Evolutionary conservation across 23 red algal genomes (phyloP), one percentile per base, ranked within the genome.

Genomic region (Cyanidioschyzon merolae): DNA sequence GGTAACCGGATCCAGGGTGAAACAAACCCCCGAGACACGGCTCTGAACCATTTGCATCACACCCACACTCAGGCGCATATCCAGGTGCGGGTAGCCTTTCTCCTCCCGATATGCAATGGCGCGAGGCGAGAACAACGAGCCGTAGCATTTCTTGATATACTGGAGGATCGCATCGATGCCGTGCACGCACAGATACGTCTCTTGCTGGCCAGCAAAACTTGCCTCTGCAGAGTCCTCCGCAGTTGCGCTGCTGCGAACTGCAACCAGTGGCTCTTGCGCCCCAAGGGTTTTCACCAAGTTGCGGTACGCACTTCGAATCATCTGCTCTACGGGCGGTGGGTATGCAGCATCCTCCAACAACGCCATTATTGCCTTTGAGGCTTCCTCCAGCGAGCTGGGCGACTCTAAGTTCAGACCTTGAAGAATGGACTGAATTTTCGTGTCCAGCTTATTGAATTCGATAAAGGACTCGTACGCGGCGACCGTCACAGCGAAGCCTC

Each of bases 181-280:
- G 17, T 58, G 18, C 39, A 81, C 78, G 30, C 59, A 41, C 1
- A 81, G 45, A 31, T 71, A 71, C 34, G 78, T 81, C 16, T 81
- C 78, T 39, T 81, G 68, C 68, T 81, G 78, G 1, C 78, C 78
- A 27, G 78, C 78, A 81, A 81, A 81, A 57, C 78, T 81, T 1
- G 78, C 68, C 34, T 71, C 78, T 41, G 78, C 58, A 40, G 68
- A 59, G 25, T 81, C 78, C 32, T 81, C 78, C 12, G 78, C 37
- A 1, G 78, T 81, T 0, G 78, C 78, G 32, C 78, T 81, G 32
- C 78, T 81, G 7, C 78, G 39, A 2, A 81, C 78, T 18, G 78
- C 78, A 1, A 81, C 78, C 0, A 37, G 30, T 21, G 68, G 78
- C 36, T 81, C 68, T 30, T 36, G 58, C 1, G 39, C 29, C 1